Evolutionary conservation across 371 early-diverging fungal genomes (phyloP), one percentile per base, ranked within the genome.

Genomic region (Lichtheimia ornata): DNA sequence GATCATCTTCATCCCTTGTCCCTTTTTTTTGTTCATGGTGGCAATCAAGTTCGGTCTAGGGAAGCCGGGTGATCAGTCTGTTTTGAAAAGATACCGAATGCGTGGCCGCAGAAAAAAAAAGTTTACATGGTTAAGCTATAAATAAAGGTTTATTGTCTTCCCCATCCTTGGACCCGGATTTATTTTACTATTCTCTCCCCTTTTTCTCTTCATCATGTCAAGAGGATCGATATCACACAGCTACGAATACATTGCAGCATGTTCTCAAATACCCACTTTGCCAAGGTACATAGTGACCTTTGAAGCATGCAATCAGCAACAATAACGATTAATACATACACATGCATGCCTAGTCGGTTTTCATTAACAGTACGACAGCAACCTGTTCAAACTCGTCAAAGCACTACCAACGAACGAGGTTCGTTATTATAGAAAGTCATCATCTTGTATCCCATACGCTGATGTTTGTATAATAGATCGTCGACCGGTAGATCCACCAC

Each of bases 401-500:
- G 67, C 18, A 60, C 60, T 7, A 63, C 53, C 20, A 67, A 63
- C 30, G 67, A 67, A 60, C 35, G 63, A 25, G 67, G 65, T 61
- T 5, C 50, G 20, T 18, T 24, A 22, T 5, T 27, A 6, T 24
- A 52, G 11, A 18, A 22, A 15, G 13, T 2, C 24, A 28, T 4
- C 15, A n/a, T 24, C 15, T 15, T 63, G 17, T 52, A 27, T 40
- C 18, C 18, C 13, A 15, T n/a, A 17, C 12, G 3, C 28, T n/a
- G 7, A 24, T 17, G 44, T 5, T 27, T 4, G 6, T 52, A 52
- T 27, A 65, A 52, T 27, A 65, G 61, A 67, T 49, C 63, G 67
- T 50, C 49, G 60, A 17, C 63, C 60, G 22, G 58, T 67, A n/a
- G 67, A 67, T 35, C 63, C 67, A 42, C 67, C 63, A 24, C 67